These are phyloP conservation scores for Herpetomonas samuelpessoai DNA, from an alignment of 208 protist genomes.

Conservation along the genomic window DNA sequence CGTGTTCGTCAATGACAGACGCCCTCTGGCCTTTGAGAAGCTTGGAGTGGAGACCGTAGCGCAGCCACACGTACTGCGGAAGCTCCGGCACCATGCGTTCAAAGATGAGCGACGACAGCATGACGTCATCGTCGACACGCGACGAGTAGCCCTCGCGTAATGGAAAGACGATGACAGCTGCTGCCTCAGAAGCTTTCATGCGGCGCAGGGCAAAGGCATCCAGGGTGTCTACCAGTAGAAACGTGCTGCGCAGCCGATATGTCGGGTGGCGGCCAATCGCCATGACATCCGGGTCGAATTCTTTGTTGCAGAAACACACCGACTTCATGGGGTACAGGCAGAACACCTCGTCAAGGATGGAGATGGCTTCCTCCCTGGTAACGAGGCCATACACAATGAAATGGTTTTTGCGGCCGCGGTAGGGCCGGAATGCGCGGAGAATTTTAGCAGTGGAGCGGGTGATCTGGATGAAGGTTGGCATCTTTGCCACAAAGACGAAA, in stretches of 20 bases:
- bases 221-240: constrained; percentile 61
- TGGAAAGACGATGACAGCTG: constrained; percentile 72
- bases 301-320: constrained; percentile 84
- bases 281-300: constrained; percentile 56
- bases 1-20: constrained; percentile 72
- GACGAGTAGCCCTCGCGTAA: constrained; percentile 65
- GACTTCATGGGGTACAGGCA: constrained; percentile 80
- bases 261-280: constrained; percentile 74
- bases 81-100: constrained; percentile 62
- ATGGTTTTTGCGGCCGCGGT: constrained; percentile 64
- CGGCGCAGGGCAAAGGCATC: constrained; percentile 58
- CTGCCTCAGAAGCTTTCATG: constrained; percentile 60
- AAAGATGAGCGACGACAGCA: constrained; percentile 81
- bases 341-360: constrained; percentile 85
- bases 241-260: constrained; percentile 73
- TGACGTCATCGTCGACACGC: constrained; percentile 78
- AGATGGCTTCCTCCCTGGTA: constrained; percentile 62
- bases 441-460: constrained; percentile 61
- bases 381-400: constrained; percentile 84
- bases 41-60: constrained; percentile 74
- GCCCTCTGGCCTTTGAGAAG: constrained; percentile 58
- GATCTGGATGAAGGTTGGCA: constrained; percentile 82
- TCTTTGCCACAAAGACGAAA: constrained; percentile 76
- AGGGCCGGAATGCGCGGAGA: constrained; percentile 56
- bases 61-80: constrained; percentile 80